Conservation (phyloP, 106 monocot species). For the Acorus calamus region DNA sequence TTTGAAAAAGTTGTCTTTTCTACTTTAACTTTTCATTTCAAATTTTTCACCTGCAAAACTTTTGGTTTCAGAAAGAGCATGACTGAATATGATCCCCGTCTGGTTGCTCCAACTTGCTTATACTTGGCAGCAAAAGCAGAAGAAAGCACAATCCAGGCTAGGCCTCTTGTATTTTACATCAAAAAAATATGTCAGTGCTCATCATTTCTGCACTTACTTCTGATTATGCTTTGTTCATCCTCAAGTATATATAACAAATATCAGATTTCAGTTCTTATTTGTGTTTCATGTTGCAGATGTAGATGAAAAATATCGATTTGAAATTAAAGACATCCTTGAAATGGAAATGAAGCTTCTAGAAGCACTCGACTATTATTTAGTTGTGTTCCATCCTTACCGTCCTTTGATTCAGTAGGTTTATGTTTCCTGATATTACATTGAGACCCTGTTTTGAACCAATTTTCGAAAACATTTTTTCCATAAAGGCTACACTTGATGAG, state of each 20-base stretch:
- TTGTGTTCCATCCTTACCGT: constrained; percentile 97
- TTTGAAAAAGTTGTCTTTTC: too few relatives aligned
- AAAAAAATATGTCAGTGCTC: constrained; percentile 64
- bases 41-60: constrained; percentile 2
- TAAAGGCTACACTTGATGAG: too few relatives aligned
- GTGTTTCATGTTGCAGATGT: constrained; percentile 26
- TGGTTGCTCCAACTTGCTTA: constrained; percentile 93
- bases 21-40: background rate
- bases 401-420: constrained; percentile 74
- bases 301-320: constrained; percentile 83
- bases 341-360: constrained; percentile 99
- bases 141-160: constrained; percentile 97
- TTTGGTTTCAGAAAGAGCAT: constrained; percentile 70
- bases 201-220: background rate
- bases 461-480: too few relatives aligned
- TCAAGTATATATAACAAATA: background rate
- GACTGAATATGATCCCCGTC: constrained; percentile 93
- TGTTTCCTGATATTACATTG: constrained; percentile 1
- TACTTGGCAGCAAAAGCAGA: constrained; percentile 98
- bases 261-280: background rate
- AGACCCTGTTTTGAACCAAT: too few relatives aligned
- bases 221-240: background rate
- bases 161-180: constrained; percentile 89
- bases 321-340: constrained; percentile 98
- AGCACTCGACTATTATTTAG: constrained; percentile 97